A percentile compares a stretch with the other conserved stretches of the same genome.
These are phyloP conservation scores for Monosporascus sp. DNA, from an alignment of 2,329 filamentous ascomycete species.

Conservation along the genomic window DNA sequence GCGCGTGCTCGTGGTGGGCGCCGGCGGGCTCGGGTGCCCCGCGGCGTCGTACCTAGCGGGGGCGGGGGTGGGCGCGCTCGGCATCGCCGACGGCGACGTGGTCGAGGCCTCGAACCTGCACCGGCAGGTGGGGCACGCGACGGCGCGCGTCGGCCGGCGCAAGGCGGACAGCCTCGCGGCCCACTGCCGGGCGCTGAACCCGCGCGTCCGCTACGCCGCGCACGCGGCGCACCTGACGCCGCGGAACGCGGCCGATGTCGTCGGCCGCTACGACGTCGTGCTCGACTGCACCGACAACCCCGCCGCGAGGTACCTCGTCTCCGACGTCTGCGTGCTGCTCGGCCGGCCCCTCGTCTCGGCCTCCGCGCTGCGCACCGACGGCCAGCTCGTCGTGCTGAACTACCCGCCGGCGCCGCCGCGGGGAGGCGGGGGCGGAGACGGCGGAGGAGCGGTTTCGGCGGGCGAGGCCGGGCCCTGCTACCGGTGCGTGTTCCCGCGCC, in stretches of 20 bases:
- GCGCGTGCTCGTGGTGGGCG: slow-evolving; percentile 75
- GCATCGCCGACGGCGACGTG: slow-evolving; percentile 79
- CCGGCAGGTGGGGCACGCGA: slow-evolving; percentile 80
- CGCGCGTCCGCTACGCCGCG: slow-evolving; percentile 58
- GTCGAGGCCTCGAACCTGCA: slow-evolving; percentile 91
- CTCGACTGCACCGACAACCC: slow-evolving; percentile 96
- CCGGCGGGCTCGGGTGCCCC: slow-evolving; percentile 86
- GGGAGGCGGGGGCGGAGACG: slow-evolving; percentile 37
- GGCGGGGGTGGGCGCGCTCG: slow-evolving; percentile 77
- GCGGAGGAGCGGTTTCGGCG: slow-evolving; percentile 28
- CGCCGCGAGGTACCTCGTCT: slow-evolving; percentile 85
- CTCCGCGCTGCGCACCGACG: slow-evolving; percentile 81
- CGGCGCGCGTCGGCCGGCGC: slow-evolving; percentile 61
- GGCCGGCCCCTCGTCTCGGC: slow-evolving; percentile 80
- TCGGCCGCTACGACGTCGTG: slow-evolving; percentile 71
- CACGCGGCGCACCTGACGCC: slow-evolving; percentile 63
- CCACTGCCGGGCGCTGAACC: slow-evolving; percentile 60
- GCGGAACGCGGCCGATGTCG: slow-evolving; percentile 60
- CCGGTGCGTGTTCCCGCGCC: slow-evolving; percentile 83
- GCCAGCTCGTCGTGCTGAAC: slow-evolving; percentile 86
- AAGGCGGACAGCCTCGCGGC: slow-evolving; percentile 76
- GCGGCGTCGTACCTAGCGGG: slow-evolving; percentile 90
- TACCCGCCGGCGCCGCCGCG: slow-evolving; percentile 63
- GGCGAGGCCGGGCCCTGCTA: slow-evolving; percentile 75
- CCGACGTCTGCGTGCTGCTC: slow-evolving; percentile 78